Base-by-base conservation (phyloP, 164 flowering plant genomes). In the Vitis labrusca region DNA sequence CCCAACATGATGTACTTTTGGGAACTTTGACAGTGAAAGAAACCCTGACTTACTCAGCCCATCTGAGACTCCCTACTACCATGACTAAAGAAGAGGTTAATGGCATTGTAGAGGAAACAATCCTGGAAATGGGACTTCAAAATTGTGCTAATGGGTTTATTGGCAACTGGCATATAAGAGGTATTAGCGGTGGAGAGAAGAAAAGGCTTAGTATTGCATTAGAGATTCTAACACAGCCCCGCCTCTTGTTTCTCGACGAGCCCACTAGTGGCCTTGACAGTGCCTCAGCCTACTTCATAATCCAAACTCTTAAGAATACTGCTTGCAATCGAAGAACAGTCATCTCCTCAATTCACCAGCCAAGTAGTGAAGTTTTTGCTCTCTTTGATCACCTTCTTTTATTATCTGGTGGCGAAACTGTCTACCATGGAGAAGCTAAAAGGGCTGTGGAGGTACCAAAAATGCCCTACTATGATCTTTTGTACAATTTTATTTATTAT, bases 361-460 rank as follows among this genome's bases (percentile, higher is more conserved):
- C 37, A 32, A 32, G 37, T 32, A 32, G 37, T 32, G 37, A 32
- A 32, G 37, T 32, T 32, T 32, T 32, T 32, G 37, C 37, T 32
- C 57, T 69, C n/a, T 77, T 77, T 74, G 80, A 77, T 65, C 71
- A 77, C 23, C 72, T 77, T 5, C 61, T 70, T 32, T 71, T 77
- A 19, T 59, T 78, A 13, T 71, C 77, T 13, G 60, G 77, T 50
- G 80, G 80, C 51, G 77, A 74, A 59, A 59, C 58, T 63, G 72
- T 78, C 23, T 78, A 70, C 57, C 70, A 73, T 70, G 80, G 80
- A 55, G 80, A 74, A 48, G 74, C 77, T 27, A 74, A 63, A 51
- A 61, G 10, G 63, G 77, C 80, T 7, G 50, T 78, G 2, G 65
- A 78, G 80, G 80, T 78, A 74, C 10, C 23, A 19, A 19, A 47